Evolutionary conservation across 192 early-diverging fungal species (phyloP).

Genomic region (Neocallimastix lanati): DNA sequence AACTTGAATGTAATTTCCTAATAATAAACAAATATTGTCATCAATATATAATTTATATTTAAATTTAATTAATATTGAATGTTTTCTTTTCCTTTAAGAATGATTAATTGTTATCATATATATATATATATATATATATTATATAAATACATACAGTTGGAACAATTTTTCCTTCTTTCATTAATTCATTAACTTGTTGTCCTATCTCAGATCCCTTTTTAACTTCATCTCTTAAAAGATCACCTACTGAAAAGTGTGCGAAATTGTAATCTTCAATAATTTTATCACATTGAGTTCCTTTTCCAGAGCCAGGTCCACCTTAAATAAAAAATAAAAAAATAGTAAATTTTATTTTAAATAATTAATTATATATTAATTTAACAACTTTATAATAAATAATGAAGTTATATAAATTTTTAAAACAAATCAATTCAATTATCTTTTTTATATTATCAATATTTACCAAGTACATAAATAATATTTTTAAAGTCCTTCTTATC

Average conservation of each 20-base stretch:
- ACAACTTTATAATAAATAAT: too few relatives aligned
- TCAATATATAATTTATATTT: too few relatives aligned
- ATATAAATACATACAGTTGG: not conserved
- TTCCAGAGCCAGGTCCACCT: slow-evolving; percentile 31
- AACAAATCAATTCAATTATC: too few relatives aligned
- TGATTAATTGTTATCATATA: too few relatives aligned
- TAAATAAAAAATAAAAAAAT: too few relatives aligned
- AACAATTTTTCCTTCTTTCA: slow-evolving; percentile 7
- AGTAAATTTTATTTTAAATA: too few relatives aligned
- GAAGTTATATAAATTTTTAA: too few relatives aligned
- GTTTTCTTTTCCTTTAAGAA: too few relatives aligned
- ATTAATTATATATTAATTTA: too few relatives aligned
- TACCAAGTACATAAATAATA: not conserved
- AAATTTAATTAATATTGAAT: too few relatives aligned
- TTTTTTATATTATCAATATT: too few relatives aligned
- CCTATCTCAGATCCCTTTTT: slow-evolving; percentile 3
- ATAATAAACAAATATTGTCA: not conserved
- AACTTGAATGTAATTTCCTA: slow-evolving; percentile 3
- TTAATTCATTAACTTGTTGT: slow-evolving; percentile 8
- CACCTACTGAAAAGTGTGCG: slow-evolving; percentile 3
- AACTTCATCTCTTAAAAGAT: slow-evolving; percentile 14
- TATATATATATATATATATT: too few relatives aligned
- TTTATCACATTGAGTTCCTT: slow-evolving; percentile 6
- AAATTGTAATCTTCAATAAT: slow-evolving; percentile 2
- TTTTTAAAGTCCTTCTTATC: not conserved